A percentile compares a stretch with the other conserved stretches of the same genome.
phyloP scores from a whole-genome alignment of 345 rosid species.

The Gossypium rotundifolium region DNA sequence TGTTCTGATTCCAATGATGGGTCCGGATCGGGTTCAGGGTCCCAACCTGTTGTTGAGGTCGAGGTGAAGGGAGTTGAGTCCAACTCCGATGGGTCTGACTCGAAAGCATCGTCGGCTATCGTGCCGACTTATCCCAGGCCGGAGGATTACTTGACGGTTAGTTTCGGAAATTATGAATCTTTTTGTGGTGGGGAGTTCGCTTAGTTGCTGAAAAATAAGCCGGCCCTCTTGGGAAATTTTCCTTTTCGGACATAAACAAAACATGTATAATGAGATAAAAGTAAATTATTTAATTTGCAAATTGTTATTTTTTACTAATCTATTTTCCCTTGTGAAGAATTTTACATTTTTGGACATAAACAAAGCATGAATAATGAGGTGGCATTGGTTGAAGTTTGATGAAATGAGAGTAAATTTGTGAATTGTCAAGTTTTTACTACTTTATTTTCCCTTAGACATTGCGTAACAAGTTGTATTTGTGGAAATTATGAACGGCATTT shows the following conservation, averaged over 20 bases:
- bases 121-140: slow-evolving; percentile 72
- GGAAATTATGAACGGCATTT: not conserved
- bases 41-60: slow-evolving; percentile 35
- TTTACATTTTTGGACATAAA: not conserved
- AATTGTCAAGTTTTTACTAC: too few species aligned
- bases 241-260: not conserved
- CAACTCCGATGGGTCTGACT: slow-evolving; percentile 37
- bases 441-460: too few species aligned
- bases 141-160: slow-evolving; percentile 86
- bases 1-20: slow-evolving; percentile 60
- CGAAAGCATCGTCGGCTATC: slow-evolving; percentile 74
- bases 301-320: too few species aligned
- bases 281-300: too few species aligned
- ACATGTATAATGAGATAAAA: too few species aligned
- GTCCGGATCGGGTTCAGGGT: slow-evolving; percentile 17
- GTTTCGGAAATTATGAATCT: slow-evolving; percentile 12
- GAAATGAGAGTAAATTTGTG: not conserved
- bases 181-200: not conserved
- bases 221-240: not conserved
- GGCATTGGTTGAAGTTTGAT: not conserved
- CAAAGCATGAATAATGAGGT: not conserved
- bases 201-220: not conserved
- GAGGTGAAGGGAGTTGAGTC: slow-evolving; percentile 41
- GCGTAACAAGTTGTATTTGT: not conserved
- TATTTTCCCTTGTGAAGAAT: not conserved